phyloP scores from a whole-genome alignment of 2,329 filamentous ascomycete genomes.

The Pseudogymnoascus pannorum region DNA sequence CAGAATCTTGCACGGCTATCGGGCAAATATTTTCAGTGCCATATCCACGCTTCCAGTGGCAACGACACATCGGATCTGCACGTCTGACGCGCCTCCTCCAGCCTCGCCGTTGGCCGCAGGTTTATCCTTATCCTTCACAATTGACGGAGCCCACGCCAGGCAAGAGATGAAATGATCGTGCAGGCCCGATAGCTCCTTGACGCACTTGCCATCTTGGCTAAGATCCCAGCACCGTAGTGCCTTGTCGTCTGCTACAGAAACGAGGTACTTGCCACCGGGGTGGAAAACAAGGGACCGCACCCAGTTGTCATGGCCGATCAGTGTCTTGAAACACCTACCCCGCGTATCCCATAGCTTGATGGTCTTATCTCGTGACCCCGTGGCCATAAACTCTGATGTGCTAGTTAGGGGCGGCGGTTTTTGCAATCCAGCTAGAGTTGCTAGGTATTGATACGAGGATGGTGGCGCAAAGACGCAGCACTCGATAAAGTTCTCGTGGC shows the following conservation, averaged over 20 bases:
- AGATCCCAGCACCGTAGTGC: slow-evolving; percentile 92
- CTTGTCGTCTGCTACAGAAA: slow-evolving; percentile 85
- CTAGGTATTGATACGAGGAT: slow-evolving; percentile 68
- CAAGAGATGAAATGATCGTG: slow-evolving; percentile 83
- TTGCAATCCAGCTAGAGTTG: slow-evolving; percentile 72
- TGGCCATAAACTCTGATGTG: slow-evolving; percentile 81
- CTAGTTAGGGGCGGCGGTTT: slow-evolving; percentile 68
- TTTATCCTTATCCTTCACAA: slow-evolving; percentile 49
- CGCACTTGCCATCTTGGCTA: slow-evolving; percentile 80
- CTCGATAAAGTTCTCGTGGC: slow-evolving; percentile 80
- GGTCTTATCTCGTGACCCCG: slow-evolving; percentile 81
- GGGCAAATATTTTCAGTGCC: slow-evolving; percentile 70
- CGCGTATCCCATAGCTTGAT: slow-evolving; percentile 85
- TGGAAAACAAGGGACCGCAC: slow-evolving; percentile 81
- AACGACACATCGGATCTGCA: slow-evolving; percentile 74
- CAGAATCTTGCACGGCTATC: neutral
- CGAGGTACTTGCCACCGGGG: slow-evolving; percentile 81
- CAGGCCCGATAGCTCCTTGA: slow-evolving; percentile 69
- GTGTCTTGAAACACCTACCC: slow-evolving; percentile 75
- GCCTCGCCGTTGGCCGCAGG: slow-evolving; percentile 37
- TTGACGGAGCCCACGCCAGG: slow-evolving; percentile 76
- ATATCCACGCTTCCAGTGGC: slow-evolving; percentile 81
- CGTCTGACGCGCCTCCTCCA: slow-evolving; percentile 33
- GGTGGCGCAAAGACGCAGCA: slow-evolving; percentile 83
- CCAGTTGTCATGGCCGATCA: slow-evolving; percentile 92